Evolutionary conservation across 192 early-diverging fungal species (phyloP), one percentile per base, ranked within the genome.

Genomic region (Backusella mclennaniae): DNA sequence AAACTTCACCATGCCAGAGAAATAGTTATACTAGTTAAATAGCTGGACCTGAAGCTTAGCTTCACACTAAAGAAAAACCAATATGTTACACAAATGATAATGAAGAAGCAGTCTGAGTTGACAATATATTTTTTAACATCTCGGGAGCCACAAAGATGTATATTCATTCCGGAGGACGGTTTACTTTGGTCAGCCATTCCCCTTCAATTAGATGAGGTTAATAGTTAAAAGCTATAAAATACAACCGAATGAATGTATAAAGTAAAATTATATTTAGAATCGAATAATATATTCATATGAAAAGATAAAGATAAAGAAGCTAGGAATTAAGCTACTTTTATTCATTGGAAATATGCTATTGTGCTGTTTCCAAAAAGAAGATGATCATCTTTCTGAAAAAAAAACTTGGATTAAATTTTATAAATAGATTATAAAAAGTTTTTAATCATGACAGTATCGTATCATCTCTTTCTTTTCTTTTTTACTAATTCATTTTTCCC

Each of bases 391-490:
- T 29, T 31, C 56, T 29, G 26, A 63, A 44, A 44, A 44, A 42
- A 44, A 44, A 44, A 44, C 42, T 44, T 29, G 56, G 19, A 49
- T 49, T 19, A 5, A 49, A 49, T 49, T 4, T 63, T 63, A 63
- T 63, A 63, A 63, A 63, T 63, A 63, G 56, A 63, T 63, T 12
- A 29, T 63, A 63, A 63, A 63, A 63, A 63, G 26, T 12, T 63
- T 63, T 63, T 63, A 29, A 29, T 63, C 11, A 63, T 29, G n/a
- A 63, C 56, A 63, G 4, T 29, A 63, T 29, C 3, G 56, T 56
- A 23, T 9, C 23, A 63, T 67, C 66, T 67, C 66, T 67, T 67
- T 67, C 66, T 36, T 35, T 35, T 35, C 31, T 67, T 67, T 66
- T 69, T 35, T 39, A 38, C 21, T 69, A 35, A 35, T 12, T 23